Evolutionary conservation across 306 rosid genomes (phyloP).

Genomic region (Medicago arabica): DNA sequence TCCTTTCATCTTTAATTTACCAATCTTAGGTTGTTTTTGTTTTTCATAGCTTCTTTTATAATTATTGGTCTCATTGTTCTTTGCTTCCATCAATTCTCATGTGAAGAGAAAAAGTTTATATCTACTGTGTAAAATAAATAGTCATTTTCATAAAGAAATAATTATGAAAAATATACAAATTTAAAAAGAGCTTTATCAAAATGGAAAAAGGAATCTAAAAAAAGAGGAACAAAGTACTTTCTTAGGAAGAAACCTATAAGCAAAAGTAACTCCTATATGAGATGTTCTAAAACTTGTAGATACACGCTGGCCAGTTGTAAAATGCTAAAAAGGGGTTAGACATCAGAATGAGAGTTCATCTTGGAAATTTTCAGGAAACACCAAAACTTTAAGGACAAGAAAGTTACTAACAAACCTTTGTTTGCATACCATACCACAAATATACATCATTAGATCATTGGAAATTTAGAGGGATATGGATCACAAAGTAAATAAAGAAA

Average conservation of each 20-base stretch:
- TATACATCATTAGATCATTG: background rate
- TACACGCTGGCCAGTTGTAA: background rate
- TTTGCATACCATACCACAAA: slow-evolving; percentile 16
- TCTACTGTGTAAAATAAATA: background rate
- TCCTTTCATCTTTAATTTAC: background rate
- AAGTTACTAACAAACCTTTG: background rate
- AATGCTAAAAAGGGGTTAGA: background rate
- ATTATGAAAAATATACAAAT: background rate
- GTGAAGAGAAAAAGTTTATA: background rate
- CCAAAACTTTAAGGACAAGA: background rate
- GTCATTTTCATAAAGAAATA: too few species aligned
- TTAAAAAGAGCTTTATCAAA: too few species aligned
- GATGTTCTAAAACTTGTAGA: background rate
- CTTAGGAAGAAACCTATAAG: background rate
- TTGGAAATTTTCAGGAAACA: background rate
- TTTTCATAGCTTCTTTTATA: too few species aligned
- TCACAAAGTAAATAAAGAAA: background rate
- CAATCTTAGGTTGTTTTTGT: too few species aligned
- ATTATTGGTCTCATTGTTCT: too few species aligned
- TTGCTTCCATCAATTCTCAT: too few species aligned
- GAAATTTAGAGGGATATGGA: background rate
- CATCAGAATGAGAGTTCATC: background rate
- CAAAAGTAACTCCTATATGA: background rate
- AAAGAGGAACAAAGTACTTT: background rate
- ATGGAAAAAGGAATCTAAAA: background rate